Evolutionary conservation across 1,139 yeast species (phyloP).

Genomic region (Geotrichum bryndzae): DNA sequence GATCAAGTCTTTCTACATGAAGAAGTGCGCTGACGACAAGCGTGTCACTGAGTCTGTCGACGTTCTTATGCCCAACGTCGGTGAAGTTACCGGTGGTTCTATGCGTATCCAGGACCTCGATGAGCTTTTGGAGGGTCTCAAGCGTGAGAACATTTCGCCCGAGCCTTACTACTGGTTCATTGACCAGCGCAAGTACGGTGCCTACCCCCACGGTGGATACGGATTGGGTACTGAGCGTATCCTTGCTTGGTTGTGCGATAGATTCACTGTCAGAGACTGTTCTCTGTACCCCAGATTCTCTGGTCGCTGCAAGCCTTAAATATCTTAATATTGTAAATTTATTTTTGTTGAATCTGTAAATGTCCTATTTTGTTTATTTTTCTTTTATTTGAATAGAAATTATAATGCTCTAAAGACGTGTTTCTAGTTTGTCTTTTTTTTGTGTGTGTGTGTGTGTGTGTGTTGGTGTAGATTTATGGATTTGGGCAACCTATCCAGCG

Average conservation of each 20-base stretch:
- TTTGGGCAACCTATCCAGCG: neutral
- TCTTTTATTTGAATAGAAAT: neutral
- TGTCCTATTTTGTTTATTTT: neutral
- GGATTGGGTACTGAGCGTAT: slow-evolving; percentile 98
- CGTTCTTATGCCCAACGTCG: slow-evolving; percentile 97
- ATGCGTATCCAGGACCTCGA: slow-evolving; percentile 87
- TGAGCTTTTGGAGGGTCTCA: slow-evolving; percentile 82
- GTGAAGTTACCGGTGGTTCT: slow-evolving; percentile 97
- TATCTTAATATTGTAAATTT: neutral
- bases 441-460: neutral
- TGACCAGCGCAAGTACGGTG: slow-evolving; percentile 94
- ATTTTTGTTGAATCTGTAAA: neutral
- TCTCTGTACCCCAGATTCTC: slow-evolving; percentile 95
- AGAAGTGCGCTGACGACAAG: slow-evolving; percentile 80
- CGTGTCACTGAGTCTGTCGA: slow-evolving; percentile 97
- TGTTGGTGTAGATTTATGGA: neutral
- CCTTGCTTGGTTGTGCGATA: slow-evolving; percentile 94
- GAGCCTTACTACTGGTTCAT: slow-evolving; percentile 88
- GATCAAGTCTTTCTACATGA: slow-evolving; percentile 97
- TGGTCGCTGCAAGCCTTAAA: slow-evolving; percentile 91
- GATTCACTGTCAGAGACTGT: slow-evolving; percentile 97
- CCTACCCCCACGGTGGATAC: slow-evolving; percentile 98
- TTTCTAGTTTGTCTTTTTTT: neutral
- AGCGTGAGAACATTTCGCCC: slow-evolving; percentile 82
- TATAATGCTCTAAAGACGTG: neutral